These are phyloP conservation scores for Eucalyptus leucophloia DNA, from an alignment of 345 rosid species.

Conservation along the genomic window DNA sequence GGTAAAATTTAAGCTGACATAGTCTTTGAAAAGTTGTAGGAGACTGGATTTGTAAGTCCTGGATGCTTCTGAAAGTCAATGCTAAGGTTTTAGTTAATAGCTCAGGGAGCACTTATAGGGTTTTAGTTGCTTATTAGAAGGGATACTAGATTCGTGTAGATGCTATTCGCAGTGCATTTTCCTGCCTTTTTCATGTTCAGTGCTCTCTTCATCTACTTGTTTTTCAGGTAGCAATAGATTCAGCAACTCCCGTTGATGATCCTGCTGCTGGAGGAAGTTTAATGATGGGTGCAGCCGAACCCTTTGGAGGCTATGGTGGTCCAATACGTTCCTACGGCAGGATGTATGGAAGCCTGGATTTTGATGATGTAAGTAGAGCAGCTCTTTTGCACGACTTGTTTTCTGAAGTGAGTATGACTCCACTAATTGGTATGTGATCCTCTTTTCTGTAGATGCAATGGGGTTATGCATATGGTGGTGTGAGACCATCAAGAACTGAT, in stretches of 20 bases:
- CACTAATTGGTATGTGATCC: neutral
- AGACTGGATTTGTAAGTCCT: neutral
- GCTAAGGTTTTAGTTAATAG: neutral
- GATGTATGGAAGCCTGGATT: conserved; percentile 73
- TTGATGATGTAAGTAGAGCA: conserved; percentile 53
- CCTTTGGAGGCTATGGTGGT: conserved; percentile 80
- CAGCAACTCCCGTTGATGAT: conserved; percentile 91
- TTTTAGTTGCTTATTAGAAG: neutral
- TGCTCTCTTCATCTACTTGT: neutral
- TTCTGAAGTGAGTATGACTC: neutral
- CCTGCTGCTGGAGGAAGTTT: conserved; percentile 60
- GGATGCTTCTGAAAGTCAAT: neutral
- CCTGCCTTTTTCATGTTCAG: neutral
- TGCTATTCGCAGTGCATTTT: neutral
- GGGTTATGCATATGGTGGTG: conserved; percentile 1
- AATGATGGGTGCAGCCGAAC: conserved; percentile 31
- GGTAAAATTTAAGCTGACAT: neutral
- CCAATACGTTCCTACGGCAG: conserved; percentile 71
- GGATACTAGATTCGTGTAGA: neutral
- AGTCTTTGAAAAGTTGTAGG: neutral
- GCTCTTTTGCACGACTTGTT: neutral
- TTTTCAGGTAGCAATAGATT: conserved; percentile 89
- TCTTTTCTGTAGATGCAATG: neutral
- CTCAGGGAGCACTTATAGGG: neutral
- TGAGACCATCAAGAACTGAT: conserved; percentile 70